Evolutionary conservation across 768 basidiomycete species (phyloP).

Genomic region (Lactarius akahatsu): DNA sequence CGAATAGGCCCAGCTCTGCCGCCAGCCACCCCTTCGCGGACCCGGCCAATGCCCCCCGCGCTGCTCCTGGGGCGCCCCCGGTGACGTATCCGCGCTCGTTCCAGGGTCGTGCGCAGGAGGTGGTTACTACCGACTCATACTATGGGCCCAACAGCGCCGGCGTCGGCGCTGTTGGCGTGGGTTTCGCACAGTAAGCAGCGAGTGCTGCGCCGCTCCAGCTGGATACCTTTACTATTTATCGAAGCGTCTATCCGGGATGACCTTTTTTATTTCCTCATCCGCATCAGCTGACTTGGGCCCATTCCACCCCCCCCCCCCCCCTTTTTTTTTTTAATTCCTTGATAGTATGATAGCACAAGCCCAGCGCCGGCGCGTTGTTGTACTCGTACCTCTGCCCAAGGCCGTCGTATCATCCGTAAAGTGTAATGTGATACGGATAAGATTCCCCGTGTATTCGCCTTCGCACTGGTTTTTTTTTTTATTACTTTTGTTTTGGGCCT

Average conservation of each 20-base stretch:
- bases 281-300: conserved; percentile 1
- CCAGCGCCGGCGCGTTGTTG: conserved; percentile 5
- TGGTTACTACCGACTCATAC: conserved; percentile 19
- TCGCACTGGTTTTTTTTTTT: neutral
- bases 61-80: neutral
- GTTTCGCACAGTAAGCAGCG: conserved; percentile 7
- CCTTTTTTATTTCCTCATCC: neutral
- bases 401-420: neutral
- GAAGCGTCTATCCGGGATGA: neutral
- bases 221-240: neutral
- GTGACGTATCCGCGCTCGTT: neutral
- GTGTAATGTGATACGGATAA: conserved; percentile 13
- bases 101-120: conserved; percentile 2
- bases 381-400: conserved; percentile 8
- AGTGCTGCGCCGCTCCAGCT: neutral
- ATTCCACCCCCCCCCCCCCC: neutral
- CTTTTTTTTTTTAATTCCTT: neutral
- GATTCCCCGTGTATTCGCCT: conserved; percentile 12
- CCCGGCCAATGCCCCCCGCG: conserved; percentile 9
- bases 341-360: conserved; percentile 8
- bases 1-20: neutral
- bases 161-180: neutral
- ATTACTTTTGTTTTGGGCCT: neutral
- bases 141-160: conserved; percentile 20
- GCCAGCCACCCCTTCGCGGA: conserved; percentile 23